Evolutionary conservation across 2,329 filamentous ascomycete species (phyloP).

Genomic region (Ophiocordyceps camponoti-saundersi): DNA sequence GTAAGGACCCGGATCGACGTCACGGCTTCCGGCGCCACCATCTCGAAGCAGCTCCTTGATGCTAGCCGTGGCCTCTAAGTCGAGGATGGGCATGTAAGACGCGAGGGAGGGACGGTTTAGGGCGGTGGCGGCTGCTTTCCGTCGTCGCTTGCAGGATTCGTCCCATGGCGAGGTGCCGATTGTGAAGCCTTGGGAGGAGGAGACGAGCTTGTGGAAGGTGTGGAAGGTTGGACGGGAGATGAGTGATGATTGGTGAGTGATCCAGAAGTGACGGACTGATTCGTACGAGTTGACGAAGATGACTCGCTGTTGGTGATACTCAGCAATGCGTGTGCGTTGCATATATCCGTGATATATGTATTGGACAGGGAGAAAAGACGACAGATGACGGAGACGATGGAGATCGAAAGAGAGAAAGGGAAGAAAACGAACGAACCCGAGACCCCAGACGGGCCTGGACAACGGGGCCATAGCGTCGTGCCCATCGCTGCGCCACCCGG

Average conservation of each 20-base stretch:
- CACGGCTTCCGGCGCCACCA: conserved; percentile 39
- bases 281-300: conserved; percentile 68
- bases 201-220: conserved; percentile 68
- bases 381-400: neutral
- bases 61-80: conserved; percentile 55
- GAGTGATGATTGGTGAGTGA: conserved; percentile 60
- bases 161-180: conserved; percentile 78
- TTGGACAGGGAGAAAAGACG: neutral
- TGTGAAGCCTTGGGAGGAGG: conserved; percentile 60
- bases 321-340: too few relatives aligned
- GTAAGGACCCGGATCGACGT: conserved; percentile 56
- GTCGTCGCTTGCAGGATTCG: conserved; percentile 58
- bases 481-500: conserved; percentile 35
- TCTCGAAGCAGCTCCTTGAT: conserved; percentile 57
- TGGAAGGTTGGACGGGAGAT: conserved; percentile 66
- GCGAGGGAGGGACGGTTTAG: conserved; percentile 61
- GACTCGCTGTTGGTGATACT: conserved; percentile 45
- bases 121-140: conserved; percentile 65
- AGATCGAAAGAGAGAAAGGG: neutral
- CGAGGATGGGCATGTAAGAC: conserved; percentile 68
- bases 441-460: conserved; percentile 56
- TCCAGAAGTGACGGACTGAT: conserved; percentile 57
- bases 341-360: neutral
- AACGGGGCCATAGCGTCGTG: conserved; percentile 43
- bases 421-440: conserved; percentile 21